Base-by-base conservation (phyloP, 371 early-diverging fungal genomes). In the Rhizopus sp. region DNA sequence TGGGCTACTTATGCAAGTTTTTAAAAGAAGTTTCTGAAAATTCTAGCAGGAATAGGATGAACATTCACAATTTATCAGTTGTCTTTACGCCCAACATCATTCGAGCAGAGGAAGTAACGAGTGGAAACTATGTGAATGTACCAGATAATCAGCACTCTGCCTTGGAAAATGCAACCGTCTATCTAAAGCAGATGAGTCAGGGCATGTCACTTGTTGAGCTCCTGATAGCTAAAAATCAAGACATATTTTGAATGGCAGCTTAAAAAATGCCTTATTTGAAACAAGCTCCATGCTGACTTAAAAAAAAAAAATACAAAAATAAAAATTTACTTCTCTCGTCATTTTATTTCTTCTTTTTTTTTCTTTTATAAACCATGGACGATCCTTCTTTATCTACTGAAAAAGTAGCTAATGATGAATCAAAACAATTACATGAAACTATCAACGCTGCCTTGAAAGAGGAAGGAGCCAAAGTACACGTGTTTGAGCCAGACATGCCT, bases 61-160 rank as follows among this genome's bases (percentile, higher is more conserved):
- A 85, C 17, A 64, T 86, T 3, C 76, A 84, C 53, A 97, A 94
- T 64, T 70, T 97, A 60, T 89, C 94, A 0, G 80, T 94, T 30
- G 94, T 97, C 4, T 91, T 90, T 79, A 76, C 93, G 6, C 95
- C 95, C 5, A 96, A 93, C 55, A 73, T 97, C 59, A 84, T 93
- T 12, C 73, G 87, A 34, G 83, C 88, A 9, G 83, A 75, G 9
- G 79, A 87, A 62, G 83, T 40, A 1, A 37, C 46, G 0, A 32
- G 32, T 2, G 38, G 42, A 15, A 39, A 29, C 2, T 66, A 53
- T 38, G 29, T 65, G 31, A 53, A 59, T 16, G 53, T 62, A 23
- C 60, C 57, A 9, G 68, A 68, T 13, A 58, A 57, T 2, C 57
- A 68, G 16, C 57, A 68, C 35, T 51, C 63, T 10, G 68, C 60